Base-by-base conservation (phyloP, 192 early-diverging fungal genomes). In the Umbelopsis vinacea region DNA sequence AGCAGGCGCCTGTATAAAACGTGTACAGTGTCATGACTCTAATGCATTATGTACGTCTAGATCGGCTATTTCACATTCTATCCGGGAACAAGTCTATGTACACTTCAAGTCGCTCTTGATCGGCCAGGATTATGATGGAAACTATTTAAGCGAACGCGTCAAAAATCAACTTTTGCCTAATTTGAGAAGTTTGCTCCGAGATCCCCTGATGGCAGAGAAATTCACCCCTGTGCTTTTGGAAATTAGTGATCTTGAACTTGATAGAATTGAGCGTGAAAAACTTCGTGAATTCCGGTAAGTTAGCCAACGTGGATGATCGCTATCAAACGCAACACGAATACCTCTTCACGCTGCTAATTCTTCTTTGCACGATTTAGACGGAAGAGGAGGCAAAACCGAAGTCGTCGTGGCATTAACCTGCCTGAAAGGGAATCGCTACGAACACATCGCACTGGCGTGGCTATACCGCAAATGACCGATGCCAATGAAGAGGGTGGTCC, bases 81-180 rank as follows among this genome's bases (percentile, higher is more conserved):
- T 97, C n/a, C 86, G 96, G 19, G 97, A 98, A 71, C 97, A 98
- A 83, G 83, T 97, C 9, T 90, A 94, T 71, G 87, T 87, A 5
- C 94, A 90, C 78, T 89, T 86, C 37, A 96, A 96, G 77, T 93
- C 94, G 11, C 81, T 97, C 23, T 77, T 95, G 26, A 82, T 95
- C 35, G 86, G 93, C 0, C 94, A 94, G 9, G 93, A 96, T 71
- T 83, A 85, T 9, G 88, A 92, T 46, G 92, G 91, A 23, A 80
- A 77, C 21, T 74, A 87, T 37, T 83, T 93, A n/a, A 85, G 91
- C 37, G 89, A 91, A 12, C 94, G 95, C 22, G 77, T 97, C 52
- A 81, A 87, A 1, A 68, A 85, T 40, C 83, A 84, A 43, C 90
- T 96, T 47, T 71, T 96, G 22, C 89, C 94, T 38, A 87, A 87